Percentiles rank a stretch among this genome's conserved stretches.
These are phyloP conservation scores for Jaltomata sinuosa DNA, from an alignment of 257 asterid species.

Conservation along the genomic window DNA sequence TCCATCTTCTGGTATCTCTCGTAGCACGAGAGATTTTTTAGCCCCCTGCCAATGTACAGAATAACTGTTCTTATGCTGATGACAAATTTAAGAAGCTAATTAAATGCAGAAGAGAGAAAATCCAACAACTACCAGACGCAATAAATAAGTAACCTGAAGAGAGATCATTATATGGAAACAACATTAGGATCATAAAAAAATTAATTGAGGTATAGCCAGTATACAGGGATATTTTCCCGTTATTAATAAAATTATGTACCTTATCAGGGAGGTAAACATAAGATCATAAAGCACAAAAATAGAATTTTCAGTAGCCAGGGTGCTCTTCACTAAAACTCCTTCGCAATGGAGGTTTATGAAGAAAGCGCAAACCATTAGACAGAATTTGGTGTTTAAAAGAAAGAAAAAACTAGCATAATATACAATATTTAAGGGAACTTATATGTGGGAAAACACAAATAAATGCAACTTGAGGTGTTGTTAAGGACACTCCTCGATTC, in stretches of 20 bases:
- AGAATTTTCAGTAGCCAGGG: neutral
- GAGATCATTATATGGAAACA: neutral
- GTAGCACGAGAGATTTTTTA: constrained; percentile 69
- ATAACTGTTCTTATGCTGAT: neutral
- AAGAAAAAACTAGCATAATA: neutral
- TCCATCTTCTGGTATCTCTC: constrained; percentile 80
- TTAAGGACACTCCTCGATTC: neutral
- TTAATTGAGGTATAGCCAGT: neutral
- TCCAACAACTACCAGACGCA: neutral
- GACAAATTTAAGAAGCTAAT: neutral
- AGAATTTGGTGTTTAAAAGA: neutral
- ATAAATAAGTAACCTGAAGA: neutral
- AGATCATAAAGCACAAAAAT: neutral
- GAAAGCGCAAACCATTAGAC: neutral
- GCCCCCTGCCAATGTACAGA: constrained; percentile 39
- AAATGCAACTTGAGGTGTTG: neutral
- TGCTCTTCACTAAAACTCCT: neutral
- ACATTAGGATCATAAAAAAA: neutral
- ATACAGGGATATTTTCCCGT: neutral
- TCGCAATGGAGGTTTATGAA: neutral
- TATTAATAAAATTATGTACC: neutral
- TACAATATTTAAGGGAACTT: neutral
- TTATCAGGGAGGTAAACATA: neutral
- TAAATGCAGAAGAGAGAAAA: neutral
- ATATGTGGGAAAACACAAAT: neutral